A percentile compares a stretch with the other conserved stretches of the same genome.
These are phyloP conservation scores for Sarocladiaceae sp. DNA, from an alignment of 2,329 filamentous ascomycete species.

Conservation along the genomic window DNA sequence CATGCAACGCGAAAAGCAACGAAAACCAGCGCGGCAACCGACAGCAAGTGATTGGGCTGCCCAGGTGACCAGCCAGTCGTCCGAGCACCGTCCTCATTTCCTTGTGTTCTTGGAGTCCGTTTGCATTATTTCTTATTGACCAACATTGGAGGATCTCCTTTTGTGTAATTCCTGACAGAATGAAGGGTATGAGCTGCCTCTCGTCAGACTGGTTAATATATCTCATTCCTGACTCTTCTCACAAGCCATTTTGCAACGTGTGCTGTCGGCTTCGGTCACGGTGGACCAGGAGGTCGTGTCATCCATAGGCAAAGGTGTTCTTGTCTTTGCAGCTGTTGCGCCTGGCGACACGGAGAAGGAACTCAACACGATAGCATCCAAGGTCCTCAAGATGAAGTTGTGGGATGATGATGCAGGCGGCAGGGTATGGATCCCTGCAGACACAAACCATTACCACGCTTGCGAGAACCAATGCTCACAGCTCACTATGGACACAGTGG, in stretches of 20 bases:
- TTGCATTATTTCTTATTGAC: too few species aligned
- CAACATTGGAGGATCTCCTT: too few species aligned
- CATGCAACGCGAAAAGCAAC: too few species aligned
- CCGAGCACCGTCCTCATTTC: not conserved
- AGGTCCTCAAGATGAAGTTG: conserved; percentile 82
- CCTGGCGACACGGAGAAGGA: conserved; percentile 88
- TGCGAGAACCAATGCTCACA: not conserved
- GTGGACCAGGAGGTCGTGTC: conserved; percentile 89
- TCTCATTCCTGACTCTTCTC: not conserved
- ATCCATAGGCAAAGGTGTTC: conserved; percentile 79
- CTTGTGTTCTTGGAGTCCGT: too few species aligned
- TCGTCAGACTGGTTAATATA: conserved; percentile 12
- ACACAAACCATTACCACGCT: not conserved
- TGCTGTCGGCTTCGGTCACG: conserved; percentile 90
- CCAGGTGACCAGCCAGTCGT: not conserved
- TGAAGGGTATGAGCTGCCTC: conserved; percentile 29
- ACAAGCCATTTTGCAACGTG: conserved; percentile 83
- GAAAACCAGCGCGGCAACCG: not conserved
- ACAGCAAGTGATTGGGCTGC: not conserved
- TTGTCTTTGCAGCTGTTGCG: conserved; percentile 87
- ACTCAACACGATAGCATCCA: conserved; percentile 73
- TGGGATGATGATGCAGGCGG: conserved; percentile 78
- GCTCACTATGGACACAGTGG: conserved; percentile 54
- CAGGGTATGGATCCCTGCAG: conserved; percentile 42
- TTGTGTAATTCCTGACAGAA: conserved; percentile 11